These are phyloP conservation scores for Coemansia sp. DNA, from an alignment of 192 early-diverging fungal species.

Conservation along the genomic window DNA sequence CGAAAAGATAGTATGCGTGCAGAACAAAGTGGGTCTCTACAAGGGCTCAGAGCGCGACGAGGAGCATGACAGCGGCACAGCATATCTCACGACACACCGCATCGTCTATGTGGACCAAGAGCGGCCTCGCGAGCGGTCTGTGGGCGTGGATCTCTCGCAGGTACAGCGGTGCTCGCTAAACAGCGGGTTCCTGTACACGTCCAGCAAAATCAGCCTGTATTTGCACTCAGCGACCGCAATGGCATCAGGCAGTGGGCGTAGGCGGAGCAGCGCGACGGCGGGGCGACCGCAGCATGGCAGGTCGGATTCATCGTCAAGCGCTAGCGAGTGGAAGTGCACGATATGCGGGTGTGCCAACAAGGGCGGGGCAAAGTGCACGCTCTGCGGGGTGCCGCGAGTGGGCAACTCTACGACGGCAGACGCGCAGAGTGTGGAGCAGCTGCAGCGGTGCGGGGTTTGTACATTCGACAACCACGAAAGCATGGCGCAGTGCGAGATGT, in stretches of 20 bases:
- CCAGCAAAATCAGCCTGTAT: constrained; percentile 37
- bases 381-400: constrained; percentile 47
- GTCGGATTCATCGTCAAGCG: background rate
- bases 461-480: constrained; percentile 89
- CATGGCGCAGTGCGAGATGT: constrained; percentile 84
- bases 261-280: background rate
- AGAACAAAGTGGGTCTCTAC: constrained; percentile 55
- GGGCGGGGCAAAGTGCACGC: constrained; percentile 37
- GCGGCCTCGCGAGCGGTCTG: constrained; percentile 59
- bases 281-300: constrained; percentile 2
- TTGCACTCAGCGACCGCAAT: constrained; percentile 4
- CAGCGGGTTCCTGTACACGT: constrained; percentile 52
- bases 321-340: constrained; percentile 39
- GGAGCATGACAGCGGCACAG: constrained; percentile 72
- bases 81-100: constrained; percentile 74
- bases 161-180: constrained; percentile 48
- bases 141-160: constrained; percentile 56
- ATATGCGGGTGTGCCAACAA: constrained; percentile 50
- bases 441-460: constrained; percentile 69
- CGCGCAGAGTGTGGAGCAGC: constrained; percentile 10
- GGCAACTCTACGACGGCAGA: background rate
- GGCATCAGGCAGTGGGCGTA: background rate
- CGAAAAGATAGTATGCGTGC: constrained; percentile 48
- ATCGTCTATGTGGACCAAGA: constrained; percentile 80
- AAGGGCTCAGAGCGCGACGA: constrained; percentile 47